Base-by-base conservation (phyloP, 2,329 filamentous ascomycete species). In the Aspergillus pseudoterreus region DNA sequence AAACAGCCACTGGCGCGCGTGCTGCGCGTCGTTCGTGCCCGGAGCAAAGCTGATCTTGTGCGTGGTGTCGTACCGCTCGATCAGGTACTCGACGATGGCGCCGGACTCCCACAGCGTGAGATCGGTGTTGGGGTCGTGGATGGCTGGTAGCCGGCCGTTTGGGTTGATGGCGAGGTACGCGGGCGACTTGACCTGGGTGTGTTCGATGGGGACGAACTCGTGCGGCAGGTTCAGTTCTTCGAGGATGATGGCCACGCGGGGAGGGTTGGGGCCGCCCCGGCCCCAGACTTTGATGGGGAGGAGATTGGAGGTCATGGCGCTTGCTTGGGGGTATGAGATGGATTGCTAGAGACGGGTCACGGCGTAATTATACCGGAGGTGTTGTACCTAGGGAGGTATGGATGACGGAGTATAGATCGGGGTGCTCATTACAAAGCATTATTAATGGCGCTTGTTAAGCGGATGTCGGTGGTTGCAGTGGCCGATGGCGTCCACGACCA, bases 91-190 rank as follows among this genome's bases (percentile, higher is more conserved):
- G 47, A 73, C 46, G 17, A 75, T 74, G n/a, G 72, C 72, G 38
- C 71, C 71, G 35, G 71, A 72, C 46, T 75, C 72, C 70, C 70
- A 74, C 1, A 74, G 53, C 0, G 68, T 72, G 43, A 73, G 53
- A 11, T 54, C 57, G 6, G 58, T 70, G 56, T 68, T 68, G 2
- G 65, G 62, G 47, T 68, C 65, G 12, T 61, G 22, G 43, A 69
- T 66, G 32, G 64, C 46, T 1, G 66, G 66, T 0, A 67, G 39
- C 4, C 65, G 66, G 17, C 66, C 66, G 49, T 67, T 66, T 8
- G 57, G 58, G 47, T 62, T 64, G 30, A 65, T 24, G 10, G 41
- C 14, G 49, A 53, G 66, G 1, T 55, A 52, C 3, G 51, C 41
- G 4, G 33, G 33, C 10, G 59, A 45, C 47, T 65, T 71, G 8